Evolutionary conservation across 108 stramenopile species (phyloP), one percentile per base, ranked within the genome.

Genomic region (Epipyxis sp.): DNA sequence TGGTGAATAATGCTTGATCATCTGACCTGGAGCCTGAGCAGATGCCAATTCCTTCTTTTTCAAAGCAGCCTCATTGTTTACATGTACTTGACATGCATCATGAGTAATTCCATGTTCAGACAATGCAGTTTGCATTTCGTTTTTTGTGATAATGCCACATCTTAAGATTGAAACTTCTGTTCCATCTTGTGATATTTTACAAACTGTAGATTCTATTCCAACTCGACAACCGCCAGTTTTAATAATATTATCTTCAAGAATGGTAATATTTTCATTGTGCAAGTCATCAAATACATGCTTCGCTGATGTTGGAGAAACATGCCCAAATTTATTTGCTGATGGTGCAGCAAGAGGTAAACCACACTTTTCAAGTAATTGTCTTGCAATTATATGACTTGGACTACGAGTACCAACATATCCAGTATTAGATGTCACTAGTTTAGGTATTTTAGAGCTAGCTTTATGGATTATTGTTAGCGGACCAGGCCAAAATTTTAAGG

Each of bases 271-370:
- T 77, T 91, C 88, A 67, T 80, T 54, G 29, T 88, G 83, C 77
- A 97, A 90, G 81, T 97, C 96, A 80, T 93, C 92, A 87, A 92
- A 88, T 0, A 99, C 98, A 80, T 99, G 98, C 13, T 76, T 59
- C 0, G 97, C 93, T 37, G 80, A 54, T 0, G 98, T 99, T 43
- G 98, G 97, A 35, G 91, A 92, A 2, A 97, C 94, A 69, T 97
- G 96, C 20, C 94, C 96, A 84, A 98, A 99, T 57, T 94, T 92
- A 78, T 99, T 99, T 16, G 98, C 98, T 77, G 88, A 90, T 10
- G 98, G 98, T 27, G 98, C 98, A 1, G 96, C 97, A 62, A 99
- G 93, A 35, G 98, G 98, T 45, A 94, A 91, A 44, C 83, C 44
- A 1, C 92, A 91, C 10, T 82, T 87, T 27, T 77, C 79, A 43